Evolutionary conservation across 31 red algal species (phyloP).

Genomic region (Pterothamnion heteromorphum): DNA sequence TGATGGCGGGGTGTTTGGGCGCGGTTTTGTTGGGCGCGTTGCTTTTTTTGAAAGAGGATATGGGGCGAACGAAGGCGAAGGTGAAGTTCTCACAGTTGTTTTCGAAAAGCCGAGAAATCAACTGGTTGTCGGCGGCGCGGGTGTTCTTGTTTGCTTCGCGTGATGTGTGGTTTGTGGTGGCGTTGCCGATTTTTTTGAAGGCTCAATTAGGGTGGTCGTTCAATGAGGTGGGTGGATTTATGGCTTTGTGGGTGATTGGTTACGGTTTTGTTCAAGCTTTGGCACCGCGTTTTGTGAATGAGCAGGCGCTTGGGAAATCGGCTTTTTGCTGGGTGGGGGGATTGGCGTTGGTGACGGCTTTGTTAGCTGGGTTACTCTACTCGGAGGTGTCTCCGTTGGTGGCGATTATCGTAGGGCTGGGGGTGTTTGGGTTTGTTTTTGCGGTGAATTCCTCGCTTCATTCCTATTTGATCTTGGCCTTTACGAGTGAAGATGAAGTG

Average conservation of each 20-base stretch:
- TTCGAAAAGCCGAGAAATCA: slow-evolving; percentile 39
- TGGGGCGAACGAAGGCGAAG: neutral
- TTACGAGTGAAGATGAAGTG: slow-evolving; percentile 42
- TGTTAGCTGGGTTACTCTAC: no score
- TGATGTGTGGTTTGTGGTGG: slow-evolving; percentile 54
- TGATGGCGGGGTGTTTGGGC: neutral
- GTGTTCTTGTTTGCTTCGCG: slow-evolving; percentile 54
- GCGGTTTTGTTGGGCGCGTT: neutral
- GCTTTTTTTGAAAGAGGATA: neutral
- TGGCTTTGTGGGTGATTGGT: neutral
- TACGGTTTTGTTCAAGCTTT: slow-evolving; percentile 16
- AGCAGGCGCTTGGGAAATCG: no score
- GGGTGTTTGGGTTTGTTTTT: slow-evolving; percentile 42
- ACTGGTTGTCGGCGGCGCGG: slow-evolving; percentile 45
- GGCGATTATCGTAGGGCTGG: neutral
- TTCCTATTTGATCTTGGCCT: slow-evolving; percentile 46
- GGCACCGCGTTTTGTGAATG: neutral
- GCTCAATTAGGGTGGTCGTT: slow-evolving; percentile 13
- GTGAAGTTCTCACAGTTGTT: slow-evolving; percentile 1
- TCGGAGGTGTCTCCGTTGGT: no score
- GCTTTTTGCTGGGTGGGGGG: no score
- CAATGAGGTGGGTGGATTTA: slow-evolving; percentile 11
- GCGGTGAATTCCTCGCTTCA: slow-evolving; percentile 54
- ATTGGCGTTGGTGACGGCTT: no score
- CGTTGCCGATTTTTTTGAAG: slow-evolving; percentile 49